Conservation (phyloP, 345 rosid genomes). For the Odontarrhena argentea region DNA sequence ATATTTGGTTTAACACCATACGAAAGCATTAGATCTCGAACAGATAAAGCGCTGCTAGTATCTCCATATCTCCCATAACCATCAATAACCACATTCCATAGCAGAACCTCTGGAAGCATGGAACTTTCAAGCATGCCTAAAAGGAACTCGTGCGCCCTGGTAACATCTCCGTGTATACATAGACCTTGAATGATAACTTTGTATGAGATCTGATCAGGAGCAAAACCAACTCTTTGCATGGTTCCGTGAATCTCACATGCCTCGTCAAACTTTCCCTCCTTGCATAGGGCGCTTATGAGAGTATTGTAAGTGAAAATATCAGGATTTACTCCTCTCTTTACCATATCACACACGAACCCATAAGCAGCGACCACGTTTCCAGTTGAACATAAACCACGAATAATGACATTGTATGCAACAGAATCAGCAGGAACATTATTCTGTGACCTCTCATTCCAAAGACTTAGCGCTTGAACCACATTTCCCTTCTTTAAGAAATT, state of each 20-base stretch:
- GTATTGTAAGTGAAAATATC: slow-evolving; percentile 68
- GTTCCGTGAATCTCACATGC: slow-evolving; percentile 50
- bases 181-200: slow-evolving; percentile 61
- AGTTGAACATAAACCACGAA: slow-evolving; percentile 59
- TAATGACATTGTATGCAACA: slow-evolving; percentile 63
- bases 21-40: slow-evolving; percentile 57
- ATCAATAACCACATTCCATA: slow-evolving; percentile 70
- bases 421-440: slow-evolving; percentile 46
- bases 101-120: slow-evolving; percentile 53
- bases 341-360: slow-evolving; percentile 59
- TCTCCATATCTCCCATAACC: slow-evolving; percentile 64
- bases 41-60: slow-evolving; percentile 46
- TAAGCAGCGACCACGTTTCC: slow-evolving; percentile 48
- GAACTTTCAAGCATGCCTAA: slow-evolving; percentile 49
- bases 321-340: slow-evolving; percentile 63
- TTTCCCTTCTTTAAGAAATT: slow-evolving; percentile 62
- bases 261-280: slow-evolving; percentile 57
- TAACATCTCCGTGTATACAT: slow-evolving; percentile 50
- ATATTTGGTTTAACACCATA: slow-evolving; percentile 65
- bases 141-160: slow-evolving; percentile 51
- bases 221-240: slow-evolving; percentile 56
- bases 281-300: slow-evolving; percentile 63
- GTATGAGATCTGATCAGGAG: slow-evolving; percentile 64
- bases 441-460: slow-evolving; percentile 53
- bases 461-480: slow-evolving; percentile 48